A percentile compares a stretch with the other conserved stretches of the same genome.
Conservation (phyloP, 1,284 basidiomycete species). For the Cystobasidium pallidum region DNA sequence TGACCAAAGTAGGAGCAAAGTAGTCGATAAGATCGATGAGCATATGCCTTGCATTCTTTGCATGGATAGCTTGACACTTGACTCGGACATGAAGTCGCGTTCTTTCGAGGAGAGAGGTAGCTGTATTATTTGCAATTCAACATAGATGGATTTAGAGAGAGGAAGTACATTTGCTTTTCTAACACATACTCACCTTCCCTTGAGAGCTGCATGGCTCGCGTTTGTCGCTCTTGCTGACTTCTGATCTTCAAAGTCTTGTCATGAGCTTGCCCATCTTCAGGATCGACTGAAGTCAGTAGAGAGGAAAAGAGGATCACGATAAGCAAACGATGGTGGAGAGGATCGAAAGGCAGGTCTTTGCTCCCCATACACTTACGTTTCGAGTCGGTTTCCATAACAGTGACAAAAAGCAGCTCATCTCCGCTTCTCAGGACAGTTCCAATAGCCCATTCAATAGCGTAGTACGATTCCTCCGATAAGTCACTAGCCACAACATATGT, state of each 20-base stretch:
- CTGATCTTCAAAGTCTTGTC: constrained; percentile 48
- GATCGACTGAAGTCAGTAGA: constrained; percentile 69
- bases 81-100: constrained; percentile 82
- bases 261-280: constrained; percentile 62
- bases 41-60: constrained; percentile 89
- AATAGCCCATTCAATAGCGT: constrained; percentile 87
- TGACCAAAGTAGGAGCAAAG: constrained; percentile 86
- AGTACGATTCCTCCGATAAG: constrained; percentile 85
- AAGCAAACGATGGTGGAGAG: no score
- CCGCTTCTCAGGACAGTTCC: constrained; percentile 94
- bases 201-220: constrained; percentile 46
- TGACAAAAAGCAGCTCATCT: constrained; percentile 80
- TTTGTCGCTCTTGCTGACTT: constrained; percentile 52
- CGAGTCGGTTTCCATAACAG: constrained; percentile 87
- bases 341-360: no score
- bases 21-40: constrained; percentile 82
- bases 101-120: constrained; percentile 83
- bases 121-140: no score
- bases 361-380: constrained; percentile 68
- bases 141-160: no score
- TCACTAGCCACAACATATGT: constrained; percentile 91
- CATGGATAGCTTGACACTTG: constrained; percentile 73
- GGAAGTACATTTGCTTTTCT: no score
- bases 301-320: no score
- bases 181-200: constrained; percentile 38